Evolutionary conservation across 352 stramenopile species (phyloP), one percentile per base, ranked within the genome.

Genomic region (Thraustochytrium sp.): DNA sequence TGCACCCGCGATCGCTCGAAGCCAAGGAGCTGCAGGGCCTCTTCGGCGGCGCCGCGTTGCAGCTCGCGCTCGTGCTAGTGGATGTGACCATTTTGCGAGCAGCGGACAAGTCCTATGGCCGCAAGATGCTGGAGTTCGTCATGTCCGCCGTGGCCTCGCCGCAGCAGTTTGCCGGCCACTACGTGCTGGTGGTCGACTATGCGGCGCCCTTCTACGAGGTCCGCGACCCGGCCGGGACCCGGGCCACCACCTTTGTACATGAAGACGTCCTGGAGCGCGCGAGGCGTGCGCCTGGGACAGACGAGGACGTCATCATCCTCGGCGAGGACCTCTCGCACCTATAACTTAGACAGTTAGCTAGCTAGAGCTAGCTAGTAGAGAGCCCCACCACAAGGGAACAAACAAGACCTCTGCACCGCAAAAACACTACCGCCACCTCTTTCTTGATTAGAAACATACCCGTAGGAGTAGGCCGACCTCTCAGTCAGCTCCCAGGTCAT

Each of bases 281-380:
- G 1, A 42, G 68, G 3, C 34, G 23, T 0, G 68, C 68, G 16
- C 34, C 40, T 8, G 68, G 68, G 8, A 80, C 68, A 8, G 68
- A 80, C 40, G 68, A 80, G 21, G 68, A 80, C 42, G n/a, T 80
- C 26, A 16, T 80, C 23, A 18, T 80, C 29, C 23, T 80, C 26
- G 68, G 40, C 18, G 31, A 55, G 53, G 44, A 80, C 37, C 34
- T 49, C 26, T 51, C 62, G 38, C 38, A 75, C 62, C 36, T 51
- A 3, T 51, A n/a, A 51, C 8, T 23, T 40, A 13, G 26, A 16
- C 42, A 49, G 16, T 49, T 49, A 26, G 54, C 5, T 63, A 16
- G 26, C 8, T 63, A 63, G 23, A 38, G 8, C 23, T 63, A 34
- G 11, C 23, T 63, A 11, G 13, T 63, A 8, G 8, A 26, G 26